Evolutionary conservation across 306 rosid species (phyloP).

Genomic region (Rubus parviflorus): DNA sequence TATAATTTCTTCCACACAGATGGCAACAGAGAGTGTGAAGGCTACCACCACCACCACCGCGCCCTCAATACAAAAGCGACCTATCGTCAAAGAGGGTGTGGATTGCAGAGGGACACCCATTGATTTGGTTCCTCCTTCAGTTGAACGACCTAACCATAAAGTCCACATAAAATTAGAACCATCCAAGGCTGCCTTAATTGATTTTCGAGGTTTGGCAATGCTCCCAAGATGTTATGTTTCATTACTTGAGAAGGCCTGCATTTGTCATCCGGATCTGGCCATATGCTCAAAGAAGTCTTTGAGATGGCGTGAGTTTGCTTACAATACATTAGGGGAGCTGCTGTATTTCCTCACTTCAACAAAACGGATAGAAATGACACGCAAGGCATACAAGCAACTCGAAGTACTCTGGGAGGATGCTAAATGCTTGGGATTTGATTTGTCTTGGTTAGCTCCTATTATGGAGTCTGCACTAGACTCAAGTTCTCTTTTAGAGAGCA

Average conservation of each 20-base stretch:
- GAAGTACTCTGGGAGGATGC: slow-evolving; percentile 11
- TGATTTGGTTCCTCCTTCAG: background rate
- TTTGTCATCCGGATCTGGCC: slow-evolving; percentile 10
- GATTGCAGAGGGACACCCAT: background rate
- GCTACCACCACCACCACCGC: background rate
- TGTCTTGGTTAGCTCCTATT: slow-evolving; percentile 13
- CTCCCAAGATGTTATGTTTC: slow-evolving; percentile 6
- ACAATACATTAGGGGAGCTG: slow-evolving; percentile 19
- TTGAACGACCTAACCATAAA: background rate
- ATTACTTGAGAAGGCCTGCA: slow-evolving; percentile 10
- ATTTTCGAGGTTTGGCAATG: slow-evolving; percentile 19
- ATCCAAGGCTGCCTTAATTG: background rate
- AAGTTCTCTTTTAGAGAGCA: background rate
- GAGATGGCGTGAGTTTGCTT: slow-evolving; percentile 15
- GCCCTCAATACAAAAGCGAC: background rate
- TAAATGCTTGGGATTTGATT: background rate
- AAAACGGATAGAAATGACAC: slow-evolving; percentile 2
- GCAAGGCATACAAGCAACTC: background rate
- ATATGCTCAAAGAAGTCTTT: background rate
- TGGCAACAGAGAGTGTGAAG: background rate
- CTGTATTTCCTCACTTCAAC: slow-evolving; percentile 19
- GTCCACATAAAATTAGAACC: background rate
- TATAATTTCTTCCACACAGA: background rate
- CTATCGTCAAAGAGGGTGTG: background rate
- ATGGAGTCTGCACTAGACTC: background rate